These are phyloP conservation scores for Intubia oerlemansii DNA, from an alignment of 2,329 filamentous ascomycete species.

Conservation along the genomic window DNA sequence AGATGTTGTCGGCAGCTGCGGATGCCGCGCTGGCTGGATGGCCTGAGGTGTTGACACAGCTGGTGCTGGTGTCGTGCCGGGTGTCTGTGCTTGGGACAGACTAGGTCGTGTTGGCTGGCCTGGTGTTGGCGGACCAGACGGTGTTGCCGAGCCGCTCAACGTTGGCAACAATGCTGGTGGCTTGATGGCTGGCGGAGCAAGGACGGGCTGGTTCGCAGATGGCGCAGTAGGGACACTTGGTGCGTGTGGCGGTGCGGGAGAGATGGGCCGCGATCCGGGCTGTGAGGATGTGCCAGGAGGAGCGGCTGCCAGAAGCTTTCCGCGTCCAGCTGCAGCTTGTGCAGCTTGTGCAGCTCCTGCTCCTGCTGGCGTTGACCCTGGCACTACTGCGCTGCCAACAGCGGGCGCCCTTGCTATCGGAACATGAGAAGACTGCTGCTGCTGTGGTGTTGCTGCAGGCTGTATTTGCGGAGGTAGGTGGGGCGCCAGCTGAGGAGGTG, in stretches of 20 bases:
- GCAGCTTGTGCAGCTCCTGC: not conserved
- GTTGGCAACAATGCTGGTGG: too few relatives aligned
- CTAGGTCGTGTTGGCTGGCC: too few relatives aligned
- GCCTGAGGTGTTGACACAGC: too few relatives aligned
- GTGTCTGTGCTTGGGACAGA: too few relatives aligned
- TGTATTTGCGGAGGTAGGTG: not conserved
- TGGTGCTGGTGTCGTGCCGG: too few relatives aligned
- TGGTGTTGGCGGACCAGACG: too few relatives aligned
- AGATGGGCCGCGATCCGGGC: slow-evolving; percentile 1
- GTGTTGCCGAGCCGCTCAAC: too few relatives aligned
- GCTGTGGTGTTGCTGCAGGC: not conserved
- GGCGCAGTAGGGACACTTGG: not conserved
- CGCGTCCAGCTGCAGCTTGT: not conserved
- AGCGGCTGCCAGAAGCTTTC: not conserved
- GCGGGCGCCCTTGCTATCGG: too few relatives aligned
- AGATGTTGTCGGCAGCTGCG: too few relatives aligned
- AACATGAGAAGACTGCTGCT: too few relatives aligned
- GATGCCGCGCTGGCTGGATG: too few relatives aligned
- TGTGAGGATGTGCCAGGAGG: not conserved
- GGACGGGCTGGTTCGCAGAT: not conserved
- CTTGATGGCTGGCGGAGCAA: too few relatives aligned
- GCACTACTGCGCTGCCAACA: not conserved
- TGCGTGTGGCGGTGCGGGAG: not conserved
- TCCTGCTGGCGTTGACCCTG: not conserved
- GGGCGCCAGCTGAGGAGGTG: not conserved